Base-by-base conservation (phyloP, 2,329 filamentous ascomycete species). In the Xylaria multiplex region DNA sequence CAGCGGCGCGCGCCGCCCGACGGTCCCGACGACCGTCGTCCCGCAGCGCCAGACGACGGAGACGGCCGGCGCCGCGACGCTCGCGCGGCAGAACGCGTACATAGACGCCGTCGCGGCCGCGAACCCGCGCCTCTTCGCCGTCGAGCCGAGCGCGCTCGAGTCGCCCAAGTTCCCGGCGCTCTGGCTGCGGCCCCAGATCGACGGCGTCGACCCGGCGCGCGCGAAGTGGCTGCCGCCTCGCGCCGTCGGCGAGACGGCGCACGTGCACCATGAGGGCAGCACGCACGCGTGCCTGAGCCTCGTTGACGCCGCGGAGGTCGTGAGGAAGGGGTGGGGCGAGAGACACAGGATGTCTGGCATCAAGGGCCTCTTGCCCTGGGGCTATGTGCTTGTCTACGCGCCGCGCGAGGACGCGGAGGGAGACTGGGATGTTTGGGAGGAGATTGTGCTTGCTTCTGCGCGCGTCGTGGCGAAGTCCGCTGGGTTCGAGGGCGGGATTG, bases 311-410 rank as follows among this genome's bases (percentile, higher is more conserved):
- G 74, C 75, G 53, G 69, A 71, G 48, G 75, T 75, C 2, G 76
- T 81, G 52, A 70, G 62, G 4, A 73, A 69, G 48, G 79, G 80
- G 0, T 83, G 81, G 81, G 80, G 75, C 19, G 77, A 81, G 72
- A 70, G 81, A 3, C 81, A 82, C 55, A 68, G 66, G 55, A 71
- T 82, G 43, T 74, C 75, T 14, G 78, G 79, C 1, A 72, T 71
- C 2, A 57, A 62, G 1, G 66, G 60, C 1, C 45, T 67, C 1
- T 4, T 79, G 48, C 79, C 80, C 0, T 76, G 75, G 71, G 74
- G 74, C 0, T 82, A 80, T 59, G 72, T 82, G 35, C 55, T 83
- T 50, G 48, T 82, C 0, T 83, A 82, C 32, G 80, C 80, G 49
- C 81, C 80, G 46, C 69, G 81, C 78, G 30, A 72, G 2, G 52